These are phyloP conservation scores for Cytospora paraplurivora DNA, from an alignment of 2,329 filamentous ascomycete species.

Conservation along the genomic window DNA sequence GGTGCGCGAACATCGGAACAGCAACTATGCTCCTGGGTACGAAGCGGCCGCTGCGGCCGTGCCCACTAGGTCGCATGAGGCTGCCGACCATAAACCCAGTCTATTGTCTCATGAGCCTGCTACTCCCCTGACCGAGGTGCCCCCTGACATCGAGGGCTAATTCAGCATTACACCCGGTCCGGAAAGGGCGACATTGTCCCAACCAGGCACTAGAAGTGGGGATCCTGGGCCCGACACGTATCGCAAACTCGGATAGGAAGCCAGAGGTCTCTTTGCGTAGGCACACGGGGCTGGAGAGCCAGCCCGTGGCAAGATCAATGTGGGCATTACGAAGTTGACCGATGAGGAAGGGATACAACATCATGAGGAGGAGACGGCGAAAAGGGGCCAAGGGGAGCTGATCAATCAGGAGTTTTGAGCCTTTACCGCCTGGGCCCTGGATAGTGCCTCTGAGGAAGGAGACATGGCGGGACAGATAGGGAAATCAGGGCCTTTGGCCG, in stretches of 20 bases:
- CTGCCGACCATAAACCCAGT: not conserved
- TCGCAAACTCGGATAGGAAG: not conserved
- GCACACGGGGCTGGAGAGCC: slow-evolving; percentile 3
- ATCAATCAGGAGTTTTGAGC: slow-evolving; percentile 8
- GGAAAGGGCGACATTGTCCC: not conserved
- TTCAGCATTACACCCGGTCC: not conserved
- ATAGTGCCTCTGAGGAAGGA: not conserved
- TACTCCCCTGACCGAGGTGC: slow-evolving; percentile 6
- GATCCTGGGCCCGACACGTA: slow-evolving; percentile 3
- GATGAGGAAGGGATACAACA: not conserved
- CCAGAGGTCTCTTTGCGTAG: not conserved
- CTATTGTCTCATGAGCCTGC: slow-evolving; percentile 15
- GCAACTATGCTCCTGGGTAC: slow-evolving; percentile 18
- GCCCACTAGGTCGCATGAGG: slow-evolving; percentile 5
- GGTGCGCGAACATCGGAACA: slow-evolving; percentile 13
- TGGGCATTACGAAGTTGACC: not conserved
- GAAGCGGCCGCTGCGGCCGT: slow-evolving; percentile 13
- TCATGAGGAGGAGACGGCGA: not conserved
- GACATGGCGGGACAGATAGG: not conserved
- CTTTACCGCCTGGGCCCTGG: not conserved
- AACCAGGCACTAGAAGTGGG: slow-evolving; percentile 12
- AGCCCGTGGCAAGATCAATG: slow-evolving; percentile 4
- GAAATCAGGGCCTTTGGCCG: not conserved
- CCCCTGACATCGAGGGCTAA: slow-evolving; percentile 5
- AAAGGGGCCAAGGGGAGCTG: slow-evolving; percentile 11